Conservation (phyloP, 768 basidiomycete genomes). For the Phanerochaete sordida region DNA sequence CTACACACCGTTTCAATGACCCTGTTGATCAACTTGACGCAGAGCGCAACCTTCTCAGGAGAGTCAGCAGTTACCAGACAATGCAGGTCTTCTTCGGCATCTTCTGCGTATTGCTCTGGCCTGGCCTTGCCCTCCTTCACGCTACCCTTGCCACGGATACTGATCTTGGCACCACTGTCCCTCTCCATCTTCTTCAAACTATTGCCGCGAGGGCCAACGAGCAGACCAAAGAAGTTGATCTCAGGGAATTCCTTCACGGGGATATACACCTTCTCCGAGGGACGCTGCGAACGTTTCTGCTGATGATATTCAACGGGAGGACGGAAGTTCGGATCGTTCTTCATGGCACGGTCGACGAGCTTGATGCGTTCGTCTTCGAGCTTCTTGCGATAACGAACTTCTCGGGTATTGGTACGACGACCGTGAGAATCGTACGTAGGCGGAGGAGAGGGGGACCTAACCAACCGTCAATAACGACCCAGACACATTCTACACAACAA, state of each 20-base stretch:
- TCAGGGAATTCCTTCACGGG: slow-evolving; percentile 99
- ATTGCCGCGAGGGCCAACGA: slow-evolving; percentile 98
- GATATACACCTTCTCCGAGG: slow-evolving; percentile 98
- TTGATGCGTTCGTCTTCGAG: slow-evolving; percentile 88
- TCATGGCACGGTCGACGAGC: slow-evolving; percentile 94
- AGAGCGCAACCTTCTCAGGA: slow-evolving; percentile 86
- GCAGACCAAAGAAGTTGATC: slow-evolving; percentile 98
- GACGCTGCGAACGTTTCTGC: slow-evolving; percentile 89
- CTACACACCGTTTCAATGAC: slow-evolving; percentile 93
- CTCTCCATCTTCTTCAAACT: slow-evolving; percentile 99
- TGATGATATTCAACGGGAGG: slow-evolving; percentile 96
- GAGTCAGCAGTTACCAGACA: slow-evolving; percentile 93
- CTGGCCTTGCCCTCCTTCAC: slow-evolving; percentile 98
- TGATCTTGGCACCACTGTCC: slow-evolving; percentile 97
- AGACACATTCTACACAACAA: background rate
- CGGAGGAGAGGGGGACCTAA: slow-evolving; percentile 91
- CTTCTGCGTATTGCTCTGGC: slow-evolving; percentile 91
- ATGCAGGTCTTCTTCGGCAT: slow-evolving; percentile 98
- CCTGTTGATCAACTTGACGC: slow-evolving; percentile 93
- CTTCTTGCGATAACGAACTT: slow-evolving; percentile 97
- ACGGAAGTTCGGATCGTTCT: slow-evolving; percentile 96
- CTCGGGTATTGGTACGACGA: slow-evolving; percentile 96
- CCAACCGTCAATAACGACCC: slow-evolving; percentile 20
- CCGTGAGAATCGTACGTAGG: slow-evolving; percentile 98
- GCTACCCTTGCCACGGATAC: slow-evolving; percentile 96